Evolutionary conservation across 2,329 filamentous ascomycete genomes (phyloP), one percentile per base, ranked within the genome.

Genomic region (Arthrobotrys entomopaga): DNA sequence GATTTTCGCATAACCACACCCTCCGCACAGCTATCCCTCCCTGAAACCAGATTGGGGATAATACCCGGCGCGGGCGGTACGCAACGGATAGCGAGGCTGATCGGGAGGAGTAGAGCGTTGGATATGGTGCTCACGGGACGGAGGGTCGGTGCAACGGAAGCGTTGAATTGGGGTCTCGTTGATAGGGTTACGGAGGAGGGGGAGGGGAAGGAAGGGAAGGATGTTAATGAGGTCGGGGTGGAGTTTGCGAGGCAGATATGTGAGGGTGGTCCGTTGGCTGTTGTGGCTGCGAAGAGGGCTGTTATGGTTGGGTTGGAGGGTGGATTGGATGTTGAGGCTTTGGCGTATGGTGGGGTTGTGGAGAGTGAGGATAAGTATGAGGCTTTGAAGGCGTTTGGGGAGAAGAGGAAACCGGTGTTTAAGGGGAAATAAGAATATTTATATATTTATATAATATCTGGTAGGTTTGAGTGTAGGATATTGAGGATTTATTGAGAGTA

Each of bases 31-130:
- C 88, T 99, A 64, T 93, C 89, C 0, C 87, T 98, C 3, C 95
- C 95, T 0, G 95, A 99, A 81, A 98, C 95, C 0, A 87, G 93
- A 1, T 86, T 99, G 1, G 95, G 91, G 65, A 99, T 99, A 80
- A 91, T 99, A 77, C 95, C 95, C 2, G 95, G 95, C 71, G 95
- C 94, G 1, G 95, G 95, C 49, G 95, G 94, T 73, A 98, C 94
- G 0, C 92, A 92, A 82, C 89, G 95, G 8, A 88, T 99, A 0
- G 92, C 93, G 0, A 87, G 86, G 7, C 82, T 99, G 19, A 90
- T 99, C 77, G 95, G 95, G 3, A 83, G 90, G 22, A 85, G 86
- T 24, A 88, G 93, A 65, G 95, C 95, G n/a, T 86, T 93, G 58
- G 94, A 99, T 81, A 83, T 98, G 79, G 90, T 98, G 59, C 84